phyloP scores from a whole-genome alignment of 2,329 filamentous ascomycete genomes.

The Thermothelomyces thermophilus region DNA sequence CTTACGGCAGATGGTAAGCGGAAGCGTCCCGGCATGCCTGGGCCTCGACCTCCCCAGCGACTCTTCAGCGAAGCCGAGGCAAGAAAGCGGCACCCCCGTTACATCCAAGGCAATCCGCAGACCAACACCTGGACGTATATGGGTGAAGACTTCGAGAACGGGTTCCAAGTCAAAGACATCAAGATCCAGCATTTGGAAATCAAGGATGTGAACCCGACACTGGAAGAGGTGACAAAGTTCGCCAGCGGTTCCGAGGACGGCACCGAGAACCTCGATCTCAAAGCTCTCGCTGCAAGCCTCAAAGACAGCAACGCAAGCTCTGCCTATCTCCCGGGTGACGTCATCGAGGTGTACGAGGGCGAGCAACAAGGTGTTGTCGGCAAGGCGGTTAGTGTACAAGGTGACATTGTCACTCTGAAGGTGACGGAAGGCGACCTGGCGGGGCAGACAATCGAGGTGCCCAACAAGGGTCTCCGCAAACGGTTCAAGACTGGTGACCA shows the following conservation, averaged over 20 bases:
- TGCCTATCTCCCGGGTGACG: constrained; percentile 84
- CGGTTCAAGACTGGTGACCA: constrained; percentile 91
- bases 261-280: constrained; percentile 86
- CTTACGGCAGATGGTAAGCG: constrained; percentile 60
- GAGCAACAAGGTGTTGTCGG: constrained; percentile 91
- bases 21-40: constrained; percentile 60
- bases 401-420: constrained; percentile 83
- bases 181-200: constrained; percentile 81
- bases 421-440: constrained; percentile 76
- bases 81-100: constrained; percentile 70
- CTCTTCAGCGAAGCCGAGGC: constrained; percentile 92
- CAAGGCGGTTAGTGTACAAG: constrained; percentile 76
- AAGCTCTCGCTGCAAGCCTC: constrained; percentile 81
- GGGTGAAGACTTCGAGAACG: constrained; percentile 83
- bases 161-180: constrained; percentile 89
- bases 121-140: constrained; percentile 79
- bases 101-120: constrained; percentile 61
- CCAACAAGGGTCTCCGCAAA: constrained; percentile 86
- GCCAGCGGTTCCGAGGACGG: constrained; percentile 84
- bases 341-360: constrained; percentile 93
- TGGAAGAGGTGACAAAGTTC: constrained; percentile 95
- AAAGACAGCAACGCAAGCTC: constrained; percentile 77
- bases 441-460: constrained; percentile 85
- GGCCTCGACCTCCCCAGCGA: constrained; percentile 73
- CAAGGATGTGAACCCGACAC: constrained; percentile 83